Evolutionary conservation across 2,329 filamentous ascomycete genomes (phyloP).

Genomic region (Metarhizium guizhouense): DNA sequence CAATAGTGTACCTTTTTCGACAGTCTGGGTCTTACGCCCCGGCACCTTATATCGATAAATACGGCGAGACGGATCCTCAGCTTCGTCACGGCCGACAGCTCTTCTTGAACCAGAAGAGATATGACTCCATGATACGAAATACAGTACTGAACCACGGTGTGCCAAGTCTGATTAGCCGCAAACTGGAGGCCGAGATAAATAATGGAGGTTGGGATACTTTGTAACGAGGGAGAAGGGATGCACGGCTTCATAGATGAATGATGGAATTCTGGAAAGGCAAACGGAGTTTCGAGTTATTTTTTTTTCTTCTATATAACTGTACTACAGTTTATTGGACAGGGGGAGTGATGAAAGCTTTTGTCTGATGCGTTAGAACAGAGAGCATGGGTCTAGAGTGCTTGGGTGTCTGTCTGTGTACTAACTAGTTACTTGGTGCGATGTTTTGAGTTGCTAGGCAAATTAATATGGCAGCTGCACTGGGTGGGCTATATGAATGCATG

Average conservation of each 20-base stretch:
- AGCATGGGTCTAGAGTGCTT: not conserved
- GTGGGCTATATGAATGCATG: not conserved
- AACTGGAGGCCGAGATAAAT: conserved; percentile 91
- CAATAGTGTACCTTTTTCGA: conserved; percentile 77
- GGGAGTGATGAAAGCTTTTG: not conserved
- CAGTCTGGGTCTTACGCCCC: conserved; percentile 73
- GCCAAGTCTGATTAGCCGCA: conserved; percentile 80
- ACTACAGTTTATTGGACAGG: not conserved
- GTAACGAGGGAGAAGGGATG: conserved; percentile 11
- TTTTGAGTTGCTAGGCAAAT: not conserved
- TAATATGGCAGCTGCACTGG: not conserved
- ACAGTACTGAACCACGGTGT: conserved; percentile 83
- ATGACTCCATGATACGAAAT: conserved; percentile 77
- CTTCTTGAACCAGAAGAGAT: conserved; percentile 87
- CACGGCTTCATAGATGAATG: not conserved
- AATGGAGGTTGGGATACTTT: conserved; percentile 91
- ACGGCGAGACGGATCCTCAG: conserved; percentile 91
- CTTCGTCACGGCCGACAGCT: conserved; percentile 80
- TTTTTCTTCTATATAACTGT: not conserved
- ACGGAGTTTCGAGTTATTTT: not conserved
- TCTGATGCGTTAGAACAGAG: not conserved
- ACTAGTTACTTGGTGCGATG: not conserved
- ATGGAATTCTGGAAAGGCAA: conserved; percentile 6
- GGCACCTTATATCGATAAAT: conserved; percentile 90
- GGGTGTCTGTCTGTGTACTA: not conserved